Evolutionary conservation across 1,284 basidiomycete species (phyloP).

Genomic region (Rhodotorula mucilaginosa): DNA sequence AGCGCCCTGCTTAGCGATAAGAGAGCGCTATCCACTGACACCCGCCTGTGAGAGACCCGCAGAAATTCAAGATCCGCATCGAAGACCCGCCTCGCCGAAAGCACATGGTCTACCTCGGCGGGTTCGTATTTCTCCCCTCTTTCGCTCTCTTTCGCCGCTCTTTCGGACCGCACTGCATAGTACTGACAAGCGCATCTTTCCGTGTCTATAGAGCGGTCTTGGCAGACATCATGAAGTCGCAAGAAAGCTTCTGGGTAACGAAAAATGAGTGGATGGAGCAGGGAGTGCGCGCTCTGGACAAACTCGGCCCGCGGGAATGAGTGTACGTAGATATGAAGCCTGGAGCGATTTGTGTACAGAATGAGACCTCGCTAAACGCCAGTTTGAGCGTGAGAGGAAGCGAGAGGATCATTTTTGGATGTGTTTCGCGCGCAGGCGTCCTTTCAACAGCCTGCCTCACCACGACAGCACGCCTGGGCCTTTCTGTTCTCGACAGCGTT

Average conservation of each 20-base stretch:
- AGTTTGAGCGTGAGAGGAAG: no score
- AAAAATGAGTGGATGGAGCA: slow-evolving; percentile 88
- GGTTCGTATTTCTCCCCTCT: slow-evolving; percentile 46
- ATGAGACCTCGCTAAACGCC: no score
- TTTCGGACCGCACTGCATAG: not conserved
- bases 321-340: no score
- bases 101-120: slow-evolving; percentile 99
- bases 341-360: no score
- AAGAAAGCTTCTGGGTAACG: slow-evolving; percentile 89
- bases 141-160: not conserved
- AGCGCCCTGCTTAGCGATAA: fast-evolving
- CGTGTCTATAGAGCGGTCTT: slow-evolving; percentile 42
- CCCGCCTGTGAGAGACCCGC: slow-evolving; percentile 2
- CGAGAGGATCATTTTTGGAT: no score
- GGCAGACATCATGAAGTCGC: slow-evolving; percentile 96
- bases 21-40: not conserved
- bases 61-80: slow-evolving; percentile 99
- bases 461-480: no score
- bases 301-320: slow-evolving; percentile 48
- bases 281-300: slow-evolving; percentile 75
- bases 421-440: no score
- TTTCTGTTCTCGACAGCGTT: no score
- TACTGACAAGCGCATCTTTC: not conserved
- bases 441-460: no score
- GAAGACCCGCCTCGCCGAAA: slow-evolving; percentile 97